phyloP scores from a whole-genome alignment of 257 asterid genomes.

The Solanum pinnatisectum region DNA sequence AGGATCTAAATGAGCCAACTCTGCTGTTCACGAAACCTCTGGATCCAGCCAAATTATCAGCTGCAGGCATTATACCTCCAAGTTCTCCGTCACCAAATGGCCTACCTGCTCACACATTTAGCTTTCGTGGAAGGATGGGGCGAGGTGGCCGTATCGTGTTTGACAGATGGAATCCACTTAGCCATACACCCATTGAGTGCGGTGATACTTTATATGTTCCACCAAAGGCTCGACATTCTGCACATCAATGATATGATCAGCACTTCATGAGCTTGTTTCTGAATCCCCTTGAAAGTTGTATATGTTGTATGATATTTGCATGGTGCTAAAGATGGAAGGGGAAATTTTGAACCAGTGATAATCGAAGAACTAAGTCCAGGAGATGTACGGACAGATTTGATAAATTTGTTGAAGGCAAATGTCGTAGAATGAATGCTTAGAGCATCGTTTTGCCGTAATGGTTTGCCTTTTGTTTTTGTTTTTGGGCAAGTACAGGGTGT shows the following conservation, averaged over 20 bases:
- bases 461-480: not conserved
- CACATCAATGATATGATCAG: conserved; percentile 24
- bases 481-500: not conserved
- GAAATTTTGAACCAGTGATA: not conserved
- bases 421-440: not conserved
- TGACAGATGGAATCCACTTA: conserved; percentile 78
- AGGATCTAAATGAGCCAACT: conserved; percentile 79
- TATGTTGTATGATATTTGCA: not conserved
- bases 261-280: not conserved
- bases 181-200: conserved; percentile 53
- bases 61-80: conserved; percentile 81
- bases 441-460: not conserved
- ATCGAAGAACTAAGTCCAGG: not conserved
- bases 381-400: not conserved
- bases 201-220: conserved; percentile 46
- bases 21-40: conserved; percentile 75
- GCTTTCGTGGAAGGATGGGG: conserved; percentile 72
- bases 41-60: conserved; percentile 76
- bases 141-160: conserved; percentile 91
- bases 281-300: not conserved
- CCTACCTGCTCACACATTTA: conserved; percentile 25
- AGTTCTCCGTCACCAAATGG: conserved; percentile 39
- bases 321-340: not conserved
- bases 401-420: not conserved
- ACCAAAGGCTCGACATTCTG: conserved; percentile 50